These are phyloP conservation scores for Salix arbutifolia DNA, from an alignment of 345 rosid species.

Conservation along the genomic window DNA sequence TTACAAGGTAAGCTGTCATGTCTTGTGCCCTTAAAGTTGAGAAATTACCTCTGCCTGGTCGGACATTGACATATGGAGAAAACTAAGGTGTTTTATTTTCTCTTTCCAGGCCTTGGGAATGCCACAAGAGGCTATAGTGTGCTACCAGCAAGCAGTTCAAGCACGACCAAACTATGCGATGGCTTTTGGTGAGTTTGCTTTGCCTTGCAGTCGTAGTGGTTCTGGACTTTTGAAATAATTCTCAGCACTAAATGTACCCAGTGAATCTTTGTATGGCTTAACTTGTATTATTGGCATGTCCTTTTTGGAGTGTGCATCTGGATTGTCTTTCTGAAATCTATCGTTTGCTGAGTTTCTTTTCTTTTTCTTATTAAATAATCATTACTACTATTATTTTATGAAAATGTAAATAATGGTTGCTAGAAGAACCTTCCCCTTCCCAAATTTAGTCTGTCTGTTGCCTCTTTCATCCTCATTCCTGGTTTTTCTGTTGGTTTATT, in stretches of 20 bases:
- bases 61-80: slow-evolving; percentile 26
- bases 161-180: slow-evolving; percentile 73
- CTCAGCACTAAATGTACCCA: not conserved
- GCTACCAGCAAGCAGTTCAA: slow-evolving; percentile 91
- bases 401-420: not conserved
- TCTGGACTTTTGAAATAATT: not conserved
- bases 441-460: not conserved
- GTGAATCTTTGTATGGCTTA: not conserved
- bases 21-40: slow-evolving; percentile 23
- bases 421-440: not conserved
- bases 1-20: slow-evolving; percentile 71
- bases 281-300: not conserved
- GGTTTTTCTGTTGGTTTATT: not conserved
- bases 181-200: slow-evolving; percentile 63
- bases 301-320: not conserved
- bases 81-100: slow-evolving; percentile 37
- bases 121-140: slow-evolving; percentile 87
- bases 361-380: not conserved
- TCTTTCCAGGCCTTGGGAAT: slow-evolving; percentile 81
- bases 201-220: no score
- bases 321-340: not conserved
- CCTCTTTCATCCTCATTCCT: not conserved
- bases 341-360: not conserved
- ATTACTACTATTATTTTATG: not conserved
- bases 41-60: slow-evolving; percentile 31